Evolutionary conservation across 2,329 filamentous ascomycete species (phyloP).

Genomic region (Ambrosiella xylebori): DNA sequence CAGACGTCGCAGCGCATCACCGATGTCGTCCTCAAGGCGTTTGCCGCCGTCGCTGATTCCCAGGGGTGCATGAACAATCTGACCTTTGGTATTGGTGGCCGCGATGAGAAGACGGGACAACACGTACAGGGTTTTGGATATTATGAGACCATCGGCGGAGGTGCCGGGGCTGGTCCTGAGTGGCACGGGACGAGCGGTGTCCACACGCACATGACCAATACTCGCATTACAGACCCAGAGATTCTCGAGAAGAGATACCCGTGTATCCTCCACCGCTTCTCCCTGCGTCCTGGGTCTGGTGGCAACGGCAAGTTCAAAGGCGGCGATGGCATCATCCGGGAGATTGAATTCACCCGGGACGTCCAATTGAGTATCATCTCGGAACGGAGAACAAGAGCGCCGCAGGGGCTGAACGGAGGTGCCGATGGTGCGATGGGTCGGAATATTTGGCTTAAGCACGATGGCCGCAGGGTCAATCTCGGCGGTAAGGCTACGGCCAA

Average conservation of each 20-base stretch:
- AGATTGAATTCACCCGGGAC: slow-evolving; percentile 64
- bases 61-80: slow-evolving; percentile 75
- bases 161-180: slow-evolving; percentile 50
- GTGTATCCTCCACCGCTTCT: slow-evolving; percentile 54
- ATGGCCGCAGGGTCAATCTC: slow-evolving; percentile 50
- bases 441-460: slow-evolving; percentile 72
- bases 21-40: slow-evolving; percentile 44
- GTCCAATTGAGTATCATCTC: slow-evolving; percentile 63
- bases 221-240: slow-evolving; percentile 45
- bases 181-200: slow-evolving; percentile 28
- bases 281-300: slow-evolving; percentile 42
- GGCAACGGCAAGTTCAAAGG: slow-evolving; percentile 50
- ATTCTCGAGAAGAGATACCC: slow-evolving; percentile 41
- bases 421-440: slow-evolving; percentile 61
- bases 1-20: slow-evolving; percentile 28
- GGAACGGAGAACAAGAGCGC: slow-evolving; percentile 59
- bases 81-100: slow-evolving; percentile 56
- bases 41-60: slow-evolving; percentile 59
- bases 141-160: slow-evolving; percentile 46
- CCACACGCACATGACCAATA: slow-evolving; percentile 53
- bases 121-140: slow-evolving; percentile 27
- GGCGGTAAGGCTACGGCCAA: slow-evolving; percentile 65
- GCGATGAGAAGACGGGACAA: slow-evolving; percentile 21
- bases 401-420: slow-evolving; percentile 58
- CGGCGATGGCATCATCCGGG: slow-evolving; percentile 57